Evolutionary conservation across 495 filamentous ascomycete genomes (phyloP).

Genomic region (Xylaria venustula): DNA sequence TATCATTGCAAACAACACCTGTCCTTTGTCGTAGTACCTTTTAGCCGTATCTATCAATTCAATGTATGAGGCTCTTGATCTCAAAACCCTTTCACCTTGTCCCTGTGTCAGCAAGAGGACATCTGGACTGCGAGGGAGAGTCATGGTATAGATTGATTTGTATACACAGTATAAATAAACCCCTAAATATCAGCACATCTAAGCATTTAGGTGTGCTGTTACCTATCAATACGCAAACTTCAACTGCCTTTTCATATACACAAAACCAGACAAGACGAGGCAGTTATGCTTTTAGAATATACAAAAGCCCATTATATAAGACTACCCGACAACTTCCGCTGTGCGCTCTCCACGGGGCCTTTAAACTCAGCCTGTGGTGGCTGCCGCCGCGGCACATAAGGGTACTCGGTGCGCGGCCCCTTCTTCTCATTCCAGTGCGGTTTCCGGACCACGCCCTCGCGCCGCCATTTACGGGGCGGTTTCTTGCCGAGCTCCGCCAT

Average conservation of each 20-base stretch:
- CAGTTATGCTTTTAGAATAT: background rate
- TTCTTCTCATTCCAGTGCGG: slow-evolving; percentile 33
- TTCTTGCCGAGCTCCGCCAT: slow-evolving; percentile 68
- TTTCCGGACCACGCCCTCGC: slow-evolving; percentile 59
- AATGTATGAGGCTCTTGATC: too few relatives aligned
- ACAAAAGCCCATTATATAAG: background rate
- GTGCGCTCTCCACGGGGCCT: slow-evolving; percentile 1
- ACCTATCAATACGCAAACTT: background rate
- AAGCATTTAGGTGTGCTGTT: too few relatives aligned
- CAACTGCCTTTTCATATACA: background rate
- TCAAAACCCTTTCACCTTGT: too few relatives aligned
- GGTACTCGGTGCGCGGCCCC: slow-evolving; percentile 22
- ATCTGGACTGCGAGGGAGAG: too few relatives aligned
- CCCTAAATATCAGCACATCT: too few relatives aligned
- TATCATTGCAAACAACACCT: too few relatives aligned
- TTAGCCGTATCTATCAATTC: too few relatives aligned
- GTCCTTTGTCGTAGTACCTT: too few relatives aligned
- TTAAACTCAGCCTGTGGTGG: background rate
- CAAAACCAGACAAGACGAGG: background rate
- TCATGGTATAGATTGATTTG: too few relatives aligned
- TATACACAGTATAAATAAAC: too few relatives aligned
- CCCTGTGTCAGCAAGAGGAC: too few relatives aligned
- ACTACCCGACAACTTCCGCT: slow-evolving; percentile 1
- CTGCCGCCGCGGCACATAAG: slow-evolving; percentile 1
- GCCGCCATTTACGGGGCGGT: slow-evolving; percentile 66